Base-by-base conservation (phyloP, 2,329 filamentous ascomycete genomes). In the Chrysosphaeria jannelii region DNA sequence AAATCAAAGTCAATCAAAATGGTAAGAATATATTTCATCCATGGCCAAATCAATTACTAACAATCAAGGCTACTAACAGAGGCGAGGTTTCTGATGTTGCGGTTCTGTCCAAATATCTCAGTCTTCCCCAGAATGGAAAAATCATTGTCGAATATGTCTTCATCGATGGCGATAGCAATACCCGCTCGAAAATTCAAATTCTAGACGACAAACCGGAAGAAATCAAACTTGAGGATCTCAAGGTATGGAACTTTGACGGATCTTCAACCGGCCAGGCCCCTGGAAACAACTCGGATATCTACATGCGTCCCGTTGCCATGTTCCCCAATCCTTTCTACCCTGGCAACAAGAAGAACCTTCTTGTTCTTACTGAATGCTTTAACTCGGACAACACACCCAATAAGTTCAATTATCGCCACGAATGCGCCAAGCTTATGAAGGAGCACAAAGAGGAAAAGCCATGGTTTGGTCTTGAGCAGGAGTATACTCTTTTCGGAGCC, bases 381-480 rank as follows among this genome's bases (percentile, higher is more conserved):
- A 78, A 81, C 44, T 56, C 72, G 34, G 79, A 91, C 48, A 79
- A 78, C 42, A 76, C 66, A 31, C 85, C 85, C 48, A 97, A 93
- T 67, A 79, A 89, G 50, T 93, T 63, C 70, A 97, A 97, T 70
- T 74, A 69, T 67, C 75, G 85, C 36, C 71, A 91, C 45, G 81
- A 93, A 41, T 71, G 67, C 40, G 63, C 63, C 42, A 70, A 85
- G 47, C 57, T 91, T 38, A 89, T 93, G 75, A 65, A 85, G 47
- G 59, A 66, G 31, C 66, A 91, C 47, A 66, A 66, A 44, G 54
- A 64, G 27, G 68, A 81, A 39, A 57, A 71, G 44, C 79, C 85
- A 41, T 93, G 81, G 85, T 97, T 93, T 50, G 85, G 85, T 50
- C 66, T 97, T 10, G 81, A 90, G 46, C 81, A 90, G 47, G 81